Conservation (phyloP, 2,329 filamentous ascomycete species). For the Endoconidiophora laricicola region DNA sequence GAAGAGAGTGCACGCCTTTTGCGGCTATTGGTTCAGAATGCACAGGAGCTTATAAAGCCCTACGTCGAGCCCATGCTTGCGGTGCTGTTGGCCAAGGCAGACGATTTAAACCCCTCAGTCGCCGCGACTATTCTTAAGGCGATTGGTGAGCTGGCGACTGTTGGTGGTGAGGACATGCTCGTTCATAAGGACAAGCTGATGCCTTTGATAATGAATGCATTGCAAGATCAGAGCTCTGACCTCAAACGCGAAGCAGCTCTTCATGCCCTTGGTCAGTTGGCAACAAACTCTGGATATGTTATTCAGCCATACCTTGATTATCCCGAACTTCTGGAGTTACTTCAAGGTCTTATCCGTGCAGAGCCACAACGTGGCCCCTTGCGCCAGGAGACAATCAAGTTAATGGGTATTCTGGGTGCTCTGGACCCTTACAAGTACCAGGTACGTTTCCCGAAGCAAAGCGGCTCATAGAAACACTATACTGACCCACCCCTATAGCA, state of each 20-base stretch:
- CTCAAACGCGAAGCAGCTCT: constrained; percentile 82
- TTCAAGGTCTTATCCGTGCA: constrained; percentile 86
- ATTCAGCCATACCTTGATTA: constrained; percentile 93
- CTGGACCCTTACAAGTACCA: constrained; percentile 93
- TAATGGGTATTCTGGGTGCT: constrained; percentile 89
- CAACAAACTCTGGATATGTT: constrained; percentile 93
- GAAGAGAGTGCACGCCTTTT: constrained; percentile 91
- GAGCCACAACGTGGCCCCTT: constrained; percentile 71
- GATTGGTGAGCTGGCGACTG: constrained; percentile 82
- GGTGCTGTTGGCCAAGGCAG: constrained; percentile 83
- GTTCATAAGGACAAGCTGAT: constrained; percentile 83
- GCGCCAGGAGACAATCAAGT: constrained; percentile 84
- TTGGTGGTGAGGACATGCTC: constrained; percentile 87
- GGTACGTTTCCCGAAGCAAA: not conserved
- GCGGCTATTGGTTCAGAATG: constrained; percentile 82
- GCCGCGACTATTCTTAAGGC: constrained; percentile 90
- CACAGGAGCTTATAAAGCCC: constrained; percentile 81
- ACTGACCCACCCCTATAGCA: constrained; percentile 30
- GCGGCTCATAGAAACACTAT: not conserved
- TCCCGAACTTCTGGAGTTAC: constrained; percentile 76
- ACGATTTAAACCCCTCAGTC: constrained; percentile 69
- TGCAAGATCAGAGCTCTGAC: constrained; percentile 86
- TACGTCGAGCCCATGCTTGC: constrained; percentile 95
- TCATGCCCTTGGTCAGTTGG: constrained; percentile 76
- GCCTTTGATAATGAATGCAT: constrained; percentile 82